Evolutionary conservation across 1,284 basidiomycete genomes (phyloP), one percentile per base, ranked within the genome.

Genomic region (Naganishia sp.): DNA sequence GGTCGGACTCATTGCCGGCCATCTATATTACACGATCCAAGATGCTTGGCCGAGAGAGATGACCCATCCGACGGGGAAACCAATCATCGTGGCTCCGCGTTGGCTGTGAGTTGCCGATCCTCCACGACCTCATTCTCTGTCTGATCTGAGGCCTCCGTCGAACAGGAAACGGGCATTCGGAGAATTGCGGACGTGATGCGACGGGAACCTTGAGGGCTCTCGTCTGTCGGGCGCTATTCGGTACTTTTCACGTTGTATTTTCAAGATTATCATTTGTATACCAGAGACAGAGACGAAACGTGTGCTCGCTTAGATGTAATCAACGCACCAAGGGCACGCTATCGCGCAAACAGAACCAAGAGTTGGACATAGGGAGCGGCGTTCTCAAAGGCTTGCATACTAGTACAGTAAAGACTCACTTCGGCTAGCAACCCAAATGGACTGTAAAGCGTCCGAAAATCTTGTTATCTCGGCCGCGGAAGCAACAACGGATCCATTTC

Each of bases 41-140:
- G 94, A 97, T 72, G 90, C 95, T 2, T 99, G 95, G 96, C 88
- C 89, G 28, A 83, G 91, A 67, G 95, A 99, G 80, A 90, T 94
- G 85, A 81, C 87, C 23, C 56, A 69, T 54, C 68, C 68, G 25
- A 2, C 90, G 89, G 21, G 89, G 23, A 54, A 54, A n/a, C 32
- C 39, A 41, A 51, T 56, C 89, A 54, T 84, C 51, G 56, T 21
- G n/a, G 68, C 68, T 1, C 68, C 68, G 17, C 60, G 55, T 3
- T 57, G 51, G 57, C 55, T 69, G 68, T 69, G 49, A 69, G 68
- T 66, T n/a, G 23, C 25, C 28, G 2, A 21, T 21, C 31, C 11
- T n/a, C 10, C 9, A 3, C 3, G 21, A 25, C 25, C 39, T 55
- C 39, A 3, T 35, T 4, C 31, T 21, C 6, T 18, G 25, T 17